Evolutionary conservation across 129 eudicot species (phyloP).

Genomic region (Pittosporum tobira): DNA sequence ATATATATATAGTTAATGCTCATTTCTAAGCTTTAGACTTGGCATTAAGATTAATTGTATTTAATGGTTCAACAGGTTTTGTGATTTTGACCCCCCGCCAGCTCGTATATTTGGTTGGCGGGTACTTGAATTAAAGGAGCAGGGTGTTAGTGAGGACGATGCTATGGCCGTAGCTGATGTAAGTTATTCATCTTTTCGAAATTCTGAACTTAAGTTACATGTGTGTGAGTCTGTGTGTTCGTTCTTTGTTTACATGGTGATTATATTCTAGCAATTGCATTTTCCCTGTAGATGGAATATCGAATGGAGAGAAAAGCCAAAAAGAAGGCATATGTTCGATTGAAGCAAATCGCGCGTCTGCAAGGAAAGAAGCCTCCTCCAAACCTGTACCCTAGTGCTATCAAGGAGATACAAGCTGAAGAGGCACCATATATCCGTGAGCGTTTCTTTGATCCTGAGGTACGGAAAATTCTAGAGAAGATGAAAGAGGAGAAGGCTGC

Average conservation of each 20-base stretch:
- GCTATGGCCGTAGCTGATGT: constrained; percentile 87
- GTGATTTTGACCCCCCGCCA: constrained; percentile 63
- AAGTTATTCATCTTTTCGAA: constrained; percentile 15
- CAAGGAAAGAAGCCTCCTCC: constrained; percentile 78
- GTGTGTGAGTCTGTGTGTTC: too few species aligned
- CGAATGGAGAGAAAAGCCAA: constrained; percentile 49
- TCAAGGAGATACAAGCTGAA: constrained; percentile 86
- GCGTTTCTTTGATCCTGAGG: constrained; percentile 54
- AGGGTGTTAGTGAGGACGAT: constrained; percentile 61
- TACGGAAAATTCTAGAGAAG: constrained; percentile 35
- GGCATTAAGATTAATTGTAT: background rate
- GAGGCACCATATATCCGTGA: constrained; percentile 57
- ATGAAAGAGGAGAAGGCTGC: constrained; percentile 45
- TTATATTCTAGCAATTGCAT: background rate
- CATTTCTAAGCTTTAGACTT: background rate
- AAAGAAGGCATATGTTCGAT: constrained; percentile 62
- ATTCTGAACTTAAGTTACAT: constrained; percentile 6
- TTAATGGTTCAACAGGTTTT: constrained; percentile 28
- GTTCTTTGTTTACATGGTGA: background rate
- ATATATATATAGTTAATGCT: background rate
- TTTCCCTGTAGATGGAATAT: constrained; percentile 56
- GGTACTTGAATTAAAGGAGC: constrained; percentile 77
- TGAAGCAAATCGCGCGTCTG: constrained; percentile 61
- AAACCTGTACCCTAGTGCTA: constrained; percentile 76
- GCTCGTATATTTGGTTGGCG: constrained; percentile 68